A percentile compares a stretch with the other conserved stretches of the same genome.
phyloP scores from a whole-genome alignment of 1,139 yeast genomes.

The Debaryomyces fabryi region DNA sequence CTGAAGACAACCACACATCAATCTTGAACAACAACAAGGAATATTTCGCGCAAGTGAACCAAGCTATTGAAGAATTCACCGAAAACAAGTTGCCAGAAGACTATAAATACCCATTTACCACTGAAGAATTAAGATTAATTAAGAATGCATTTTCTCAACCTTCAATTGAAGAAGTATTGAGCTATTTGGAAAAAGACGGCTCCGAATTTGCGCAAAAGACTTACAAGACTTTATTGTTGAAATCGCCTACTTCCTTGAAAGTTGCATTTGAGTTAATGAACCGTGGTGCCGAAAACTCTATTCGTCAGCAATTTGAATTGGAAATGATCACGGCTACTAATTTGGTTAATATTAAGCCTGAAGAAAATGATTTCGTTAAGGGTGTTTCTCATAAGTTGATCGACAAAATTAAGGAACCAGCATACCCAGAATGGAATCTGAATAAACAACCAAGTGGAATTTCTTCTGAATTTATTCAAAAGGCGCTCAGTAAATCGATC shows the following conservation, averaged over 20 bases:
- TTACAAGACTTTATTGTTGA: conserved; percentile 53
- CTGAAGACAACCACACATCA: conserved; percentile 23
- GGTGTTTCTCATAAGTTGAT: conserved; percentile 77
- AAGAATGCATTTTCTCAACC: conserved; percentile 66
- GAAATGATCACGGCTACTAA: conserved; percentile 82
- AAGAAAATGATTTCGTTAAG: conserved; percentile 65
- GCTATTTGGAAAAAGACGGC: conserved; percentile 56
- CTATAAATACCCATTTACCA: conserved; percentile 60
- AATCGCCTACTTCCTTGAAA: conserved; percentile 80
- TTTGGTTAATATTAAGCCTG: conserved; percentile 60
- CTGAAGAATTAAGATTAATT: conserved; percentile 61
- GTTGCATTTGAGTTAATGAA: conserved; percentile 72
- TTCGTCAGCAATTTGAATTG: conserved; percentile 66
- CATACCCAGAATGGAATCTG: conserved; percentile 53
- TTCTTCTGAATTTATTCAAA: conserved; percentile 24
- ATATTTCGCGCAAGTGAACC: conserved; percentile 63
- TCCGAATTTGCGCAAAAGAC: conserved; percentile 70
- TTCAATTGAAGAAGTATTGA: conserved; percentile 63
- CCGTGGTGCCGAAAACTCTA: conserved; percentile 59
- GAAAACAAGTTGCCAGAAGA: conserved; percentile 65
- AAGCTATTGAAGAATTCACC: conserved; percentile 76
- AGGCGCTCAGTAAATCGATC: conserved; percentile 26
- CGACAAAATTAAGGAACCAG: conserved; percentile 58
- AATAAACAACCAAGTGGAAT: conserved; percentile 21
- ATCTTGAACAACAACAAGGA: conserved; percentile 35